Base-by-base conservation (phyloP, 2,329 filamentous ascomycete species). In the Elsinoe perseae region DNA sequence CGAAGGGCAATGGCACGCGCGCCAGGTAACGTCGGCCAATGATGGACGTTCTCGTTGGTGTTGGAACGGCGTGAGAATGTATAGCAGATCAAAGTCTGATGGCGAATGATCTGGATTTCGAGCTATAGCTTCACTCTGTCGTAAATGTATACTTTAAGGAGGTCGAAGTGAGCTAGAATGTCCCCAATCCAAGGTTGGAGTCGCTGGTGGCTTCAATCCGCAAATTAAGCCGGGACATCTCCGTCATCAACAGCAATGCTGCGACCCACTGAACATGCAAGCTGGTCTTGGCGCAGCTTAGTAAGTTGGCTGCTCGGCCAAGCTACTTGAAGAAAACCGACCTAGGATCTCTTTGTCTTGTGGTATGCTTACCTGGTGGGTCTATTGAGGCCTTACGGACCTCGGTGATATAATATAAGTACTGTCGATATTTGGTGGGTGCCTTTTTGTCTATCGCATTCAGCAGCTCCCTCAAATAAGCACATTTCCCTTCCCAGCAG, bases 181-280 rank as follows among this genome's bases (percentile, higher is more conserved):
- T 21, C 30, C 30, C 30, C 30, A 52, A 52, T 52, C 48, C 48
- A 52, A 38, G 30, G 48, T 52, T 52, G 28, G 48, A 34, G 30
- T 32, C 18, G 28, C 30, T 38, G n/a, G 48, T 52, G 48, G 48
- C 48, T 52, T 25, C 48, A 44, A 18, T 52, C 48, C 48, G 48
- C 48, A 52, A 52, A 52, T 52, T 38, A 52, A 52, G 48, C 48
- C 48, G 48, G 48, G 40, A 12, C n/a, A n/a, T n/a, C 40, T 44
- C 40, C 40, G 40, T 44, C 40, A 44, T 44, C 40, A 44, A 12
- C 40, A 23, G 20, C 40, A 23, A 16, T 18, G 12, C 9, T 18
- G 40, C 32, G 8, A 43, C 16, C 40, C 10, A 43, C 18, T 9
- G 16, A 23, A 18, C 20, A 44, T 20, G 16, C 20, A 25, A 25